Evolutionary conservation across 495 filamentous ascomycete genomes (phyloP).

Genomic region (Rhizodiscina lignyota): DNA sequence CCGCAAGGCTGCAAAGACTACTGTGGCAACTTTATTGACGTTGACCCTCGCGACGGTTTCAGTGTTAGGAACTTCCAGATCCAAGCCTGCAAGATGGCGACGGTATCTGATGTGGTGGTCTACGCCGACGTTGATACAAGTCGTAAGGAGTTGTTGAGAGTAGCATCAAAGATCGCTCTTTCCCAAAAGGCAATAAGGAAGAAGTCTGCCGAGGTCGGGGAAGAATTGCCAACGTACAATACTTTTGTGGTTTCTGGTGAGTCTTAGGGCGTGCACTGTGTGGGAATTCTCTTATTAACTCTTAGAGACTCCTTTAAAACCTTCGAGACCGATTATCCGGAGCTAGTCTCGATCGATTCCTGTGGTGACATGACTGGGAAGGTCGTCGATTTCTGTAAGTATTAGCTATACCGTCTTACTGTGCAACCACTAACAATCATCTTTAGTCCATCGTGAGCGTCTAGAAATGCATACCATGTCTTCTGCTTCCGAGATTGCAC

Average conservation of each 20-base stretch:
- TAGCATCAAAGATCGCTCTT: constrained; percentile 53
- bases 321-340: constrained; percentile 53
- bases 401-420: background rate
- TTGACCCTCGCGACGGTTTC: constrained; percentile 74
- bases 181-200: constrained; percentile 58
- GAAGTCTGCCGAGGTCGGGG: constrained; percentile 30
- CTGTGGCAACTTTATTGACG: constrained; percentile 43
- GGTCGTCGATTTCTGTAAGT: constrained; percentile 74
- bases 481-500: constrained; percentile 66
- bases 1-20: constrained; percentile 2
- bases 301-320: constrained; percentile 43
- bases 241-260: constrained; percentile 64
- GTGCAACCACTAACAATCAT: constrained; percentile 1
- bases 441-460: constrained; percentile 62
- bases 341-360: constrained; percentile 60
- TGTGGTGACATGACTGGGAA: constrained; percentile 54
- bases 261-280: constrained; percentile 13
- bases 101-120: constrained; percentile 78
- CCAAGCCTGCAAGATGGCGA: constrained; percentile 75
- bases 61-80: constrained; percentile 91
- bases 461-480: constrained; percentile 91
- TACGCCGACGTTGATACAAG: constrained; percentile 56
- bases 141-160: constrained; percentile 36
- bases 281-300: constrained; percentile 3
- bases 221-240: constrained; percentile 49